These are phyloP conservation scores for Aspergillus cavernicola DNA, from an alignment of 495 filamentous ascomycete species.

Conservation along the genomic window DNA sequence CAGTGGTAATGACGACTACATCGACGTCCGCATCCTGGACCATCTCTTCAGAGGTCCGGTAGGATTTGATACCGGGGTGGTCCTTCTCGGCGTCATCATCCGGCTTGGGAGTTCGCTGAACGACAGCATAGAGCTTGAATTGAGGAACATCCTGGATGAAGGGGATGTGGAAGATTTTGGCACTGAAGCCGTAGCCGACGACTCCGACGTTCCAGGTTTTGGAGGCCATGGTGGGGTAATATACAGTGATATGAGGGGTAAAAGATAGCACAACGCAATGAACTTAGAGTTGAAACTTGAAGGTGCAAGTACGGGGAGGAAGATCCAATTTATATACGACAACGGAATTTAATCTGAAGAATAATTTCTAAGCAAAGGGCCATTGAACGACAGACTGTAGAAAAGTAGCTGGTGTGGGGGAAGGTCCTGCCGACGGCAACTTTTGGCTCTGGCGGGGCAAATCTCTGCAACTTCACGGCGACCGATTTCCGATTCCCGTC, in stretches of 20 bases:
- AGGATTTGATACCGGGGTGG: conserved; percentile 61
- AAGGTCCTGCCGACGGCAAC: conserved; percentile 43
- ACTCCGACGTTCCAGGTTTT: conserved; percentile 56
- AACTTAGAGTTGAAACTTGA: neutral
- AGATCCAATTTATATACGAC: neutral
- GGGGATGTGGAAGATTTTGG: conserved; percentile 88
- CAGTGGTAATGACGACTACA: conserved; percentile 70
- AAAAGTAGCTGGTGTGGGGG: conserved; percentile 22
- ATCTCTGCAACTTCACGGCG: conserved; percentile 10
- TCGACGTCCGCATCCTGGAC: conserved; percentile 64
- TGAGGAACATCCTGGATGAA: conserved; percentile 64
- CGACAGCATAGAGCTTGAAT: conserved; percentile 69
- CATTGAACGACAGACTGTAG: conserved; percentile 6
- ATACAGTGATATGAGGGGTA: conserved; percentile 8
- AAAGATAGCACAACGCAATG: no score
- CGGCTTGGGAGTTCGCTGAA: conserved; percentile 70
- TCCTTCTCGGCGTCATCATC: conserved; percentile 64
- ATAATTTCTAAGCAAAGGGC: neutral
- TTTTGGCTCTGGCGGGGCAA: conserved; percentile 24
- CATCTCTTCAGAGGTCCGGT: conserved; percentile 57
- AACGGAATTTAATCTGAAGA: neutral
- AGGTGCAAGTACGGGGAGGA: neutral
- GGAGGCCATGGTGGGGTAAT: conserved; percentile 35
- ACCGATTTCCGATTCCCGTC: neutral
- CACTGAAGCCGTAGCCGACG: conserved; percentile 72